Evolutionary conservation across 371 early-diverging fungal genomes (phyloP).

Genomic region (Mycotypha africana): DNA sequence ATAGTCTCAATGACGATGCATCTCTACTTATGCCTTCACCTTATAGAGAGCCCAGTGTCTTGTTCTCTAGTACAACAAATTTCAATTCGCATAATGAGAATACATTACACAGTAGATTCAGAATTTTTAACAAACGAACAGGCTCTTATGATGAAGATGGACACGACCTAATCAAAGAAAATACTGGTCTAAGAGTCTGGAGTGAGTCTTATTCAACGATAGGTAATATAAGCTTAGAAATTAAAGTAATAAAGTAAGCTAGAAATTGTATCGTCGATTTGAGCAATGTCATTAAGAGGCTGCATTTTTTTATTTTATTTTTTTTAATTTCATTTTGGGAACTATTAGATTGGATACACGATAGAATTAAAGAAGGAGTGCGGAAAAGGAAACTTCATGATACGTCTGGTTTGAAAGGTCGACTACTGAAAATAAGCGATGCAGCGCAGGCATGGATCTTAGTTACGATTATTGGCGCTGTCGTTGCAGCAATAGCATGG

Average conservation of each 20-base stretch:
- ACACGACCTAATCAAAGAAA: constrained; percentile 53
- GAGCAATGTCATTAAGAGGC: too few species aligned
- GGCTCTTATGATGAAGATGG: constrained; percentile 50
- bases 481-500: constrained; percentile 75
- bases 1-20: neutral
- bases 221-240: constrained; percentile 46
- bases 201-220: constrained; percentile 67
- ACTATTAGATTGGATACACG: constrained; percentile 88
- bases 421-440: constrained; percentile 60
- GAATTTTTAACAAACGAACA: constrained; percentile 31
- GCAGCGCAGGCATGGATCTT: constrained; percentile 87
- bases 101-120: constrained; percentile 23
- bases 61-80: too few species aligned
- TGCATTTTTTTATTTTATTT: too few species aligned
- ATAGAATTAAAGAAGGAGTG: constrained; percentile 83
- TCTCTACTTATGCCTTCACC: too few species aligned
- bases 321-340: too few species aligned
- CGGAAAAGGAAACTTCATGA: constrained; percentile 62
- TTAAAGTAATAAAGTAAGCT: too few species aligned
- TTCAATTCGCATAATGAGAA: too few species aligned
- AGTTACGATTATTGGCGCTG: constrained; percentile 58
- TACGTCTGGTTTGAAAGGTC: constrained; percentile 50
- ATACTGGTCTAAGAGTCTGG: constrained; percentile 59
- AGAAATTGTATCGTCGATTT: too few species aligned
- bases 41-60: too few species aligned